Evolutionary conservation across 805 yeast genomes (phyloP).

Genomic region (Starmera pachycereana): DNA sequence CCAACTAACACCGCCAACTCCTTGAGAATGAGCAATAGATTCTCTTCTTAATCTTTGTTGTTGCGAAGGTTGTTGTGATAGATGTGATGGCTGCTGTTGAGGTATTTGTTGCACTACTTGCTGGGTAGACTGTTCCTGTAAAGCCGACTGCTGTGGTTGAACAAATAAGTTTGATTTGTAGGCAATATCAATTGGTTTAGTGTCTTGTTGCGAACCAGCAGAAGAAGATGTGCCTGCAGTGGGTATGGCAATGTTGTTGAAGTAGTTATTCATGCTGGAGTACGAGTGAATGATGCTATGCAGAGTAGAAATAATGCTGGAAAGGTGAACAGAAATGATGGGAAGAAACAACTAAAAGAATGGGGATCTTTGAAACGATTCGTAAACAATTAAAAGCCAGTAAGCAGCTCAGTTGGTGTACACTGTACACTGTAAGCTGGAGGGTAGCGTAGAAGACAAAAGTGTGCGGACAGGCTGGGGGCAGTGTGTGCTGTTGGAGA

Average conservation of each 20-base stretch:
- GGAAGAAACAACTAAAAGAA: no score
- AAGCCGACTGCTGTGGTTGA: conserved; percentile 1
- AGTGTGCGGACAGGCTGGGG: no score
- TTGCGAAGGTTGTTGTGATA: conserved; percentile 3
- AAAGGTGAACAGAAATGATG: no score
- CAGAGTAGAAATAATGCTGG: no score
- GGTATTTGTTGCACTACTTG: conserved; percentile 1
- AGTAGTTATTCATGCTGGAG: conserved; percentile 5
- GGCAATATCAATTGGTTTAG: conserved; percentile 30
- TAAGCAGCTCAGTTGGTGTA: no score
- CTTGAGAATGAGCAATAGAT: conserved; percentile 90
- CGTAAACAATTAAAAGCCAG: no score
- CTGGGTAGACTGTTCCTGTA: conserved; percentile 5
- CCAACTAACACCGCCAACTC: conserved; percentile 97
- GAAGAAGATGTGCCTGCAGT: conserved; percentile 3
- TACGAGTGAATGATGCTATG: no score
- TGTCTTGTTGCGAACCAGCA: conserved; percentile 5
- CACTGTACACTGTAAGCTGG: no score
- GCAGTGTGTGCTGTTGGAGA: no score
- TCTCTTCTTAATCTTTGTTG: conserved; percentile 66
- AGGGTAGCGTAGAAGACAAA: no score
- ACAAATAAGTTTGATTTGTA: conserved; percentile 23
- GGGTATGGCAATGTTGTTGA: conserved; percentile 20
- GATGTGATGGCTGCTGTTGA: conserved; percentile 15
- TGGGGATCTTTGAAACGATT: no score